phyloP scores from a whole-genome alignment of 345 rosid species.

The Aethionema arabicum region DNA sequence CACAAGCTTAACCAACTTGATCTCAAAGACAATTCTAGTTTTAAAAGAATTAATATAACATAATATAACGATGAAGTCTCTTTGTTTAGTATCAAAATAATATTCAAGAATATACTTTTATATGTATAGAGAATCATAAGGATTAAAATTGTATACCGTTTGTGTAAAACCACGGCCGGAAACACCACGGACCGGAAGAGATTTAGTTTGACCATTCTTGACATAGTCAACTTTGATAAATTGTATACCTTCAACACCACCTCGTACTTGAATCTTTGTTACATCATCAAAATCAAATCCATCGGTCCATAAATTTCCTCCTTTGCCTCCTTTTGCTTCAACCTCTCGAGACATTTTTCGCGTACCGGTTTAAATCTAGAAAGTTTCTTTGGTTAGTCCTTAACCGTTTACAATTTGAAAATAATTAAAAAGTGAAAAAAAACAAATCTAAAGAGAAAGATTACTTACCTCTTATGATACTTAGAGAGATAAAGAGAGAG shows the following conservation, averaged over 20 bases:
- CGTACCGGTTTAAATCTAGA: not conserved
- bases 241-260: constrained; percentile 16
- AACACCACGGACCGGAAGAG: constrained; percentile 22
- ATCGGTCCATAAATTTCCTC: constrained; percentile 29
- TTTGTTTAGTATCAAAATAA: too few species aligned
- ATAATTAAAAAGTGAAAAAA: too few species aligned
- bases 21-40: too few species aligned
- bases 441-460: too few species aligned
- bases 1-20: too few species aligned
- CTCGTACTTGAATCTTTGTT: constrained; percentile 25
- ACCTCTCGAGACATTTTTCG: constrained; percentile 9
- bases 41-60: too few species aligned
- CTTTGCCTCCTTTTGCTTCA: constrained; percentile 30
- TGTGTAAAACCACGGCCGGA: constrained; percentile 24
- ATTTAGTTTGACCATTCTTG: not conserved
- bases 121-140: not conserved
- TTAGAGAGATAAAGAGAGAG: too few species aligned
- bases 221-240: constrained; percentile 15
- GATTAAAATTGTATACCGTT: constrained; percentile 14
- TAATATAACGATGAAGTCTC: too few species aligned
- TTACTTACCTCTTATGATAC: too few species aligned
- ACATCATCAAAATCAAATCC: constrained; percentile 5
- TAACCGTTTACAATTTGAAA: too few species aligned
- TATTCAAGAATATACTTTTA: too few species aligned
- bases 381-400: too few species aligned